Percentiles rank a stretch among this genome's conserved stretches.
Conservation (phyloP, 192 early-diverging fungal species). For the Coemansia sp. region DNA sequence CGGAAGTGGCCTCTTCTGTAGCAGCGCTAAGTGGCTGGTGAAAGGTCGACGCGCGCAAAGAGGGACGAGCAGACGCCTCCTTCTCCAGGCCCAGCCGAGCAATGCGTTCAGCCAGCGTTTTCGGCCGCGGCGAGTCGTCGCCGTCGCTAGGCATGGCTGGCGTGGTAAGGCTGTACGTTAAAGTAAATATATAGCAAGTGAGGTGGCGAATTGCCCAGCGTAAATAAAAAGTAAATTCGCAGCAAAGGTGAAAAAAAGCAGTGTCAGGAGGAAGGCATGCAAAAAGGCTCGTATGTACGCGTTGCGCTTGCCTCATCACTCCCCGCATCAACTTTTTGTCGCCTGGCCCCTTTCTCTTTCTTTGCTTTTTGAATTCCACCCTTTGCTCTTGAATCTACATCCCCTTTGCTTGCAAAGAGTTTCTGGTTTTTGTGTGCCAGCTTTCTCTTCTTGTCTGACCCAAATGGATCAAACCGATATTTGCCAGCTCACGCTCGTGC, state of each 20-base stretch:
- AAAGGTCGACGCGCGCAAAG: conserved; percentile 3
- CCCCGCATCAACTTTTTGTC: neutral
- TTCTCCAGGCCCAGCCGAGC: conserved; percentile 40
- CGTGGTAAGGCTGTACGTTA: neutral
- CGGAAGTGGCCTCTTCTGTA: neutral
- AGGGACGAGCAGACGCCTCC: conserved; percentile 13
- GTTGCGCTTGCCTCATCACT: neutral
- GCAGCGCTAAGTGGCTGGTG: neutral
- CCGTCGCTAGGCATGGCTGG: conserved; percentile 34
- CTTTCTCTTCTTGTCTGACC: neutral
- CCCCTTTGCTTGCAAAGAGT: neutral
- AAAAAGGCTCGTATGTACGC: neutral
- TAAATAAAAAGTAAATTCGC: neutral
- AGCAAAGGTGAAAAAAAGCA: neutral
- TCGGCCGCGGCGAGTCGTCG: conserved; percentile 37
- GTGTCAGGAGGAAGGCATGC: neutral
- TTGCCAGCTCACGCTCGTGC: neutral
- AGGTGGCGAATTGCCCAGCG: neutral
- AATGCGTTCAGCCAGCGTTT: conserved; percentile 52
- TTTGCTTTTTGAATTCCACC: neutral
- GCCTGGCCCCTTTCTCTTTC: neutral
- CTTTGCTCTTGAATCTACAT: neutral
- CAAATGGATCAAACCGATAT: conserved; percentile 2
- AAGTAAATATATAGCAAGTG: neutral
- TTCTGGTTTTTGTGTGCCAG: neutral